Percentiles rank a stretch among this genome's conserved stretches.
phyloP scores from a whole-genome alignment of 768 basidiomycete genomes.

The Mycena chlorophos region DNA sequence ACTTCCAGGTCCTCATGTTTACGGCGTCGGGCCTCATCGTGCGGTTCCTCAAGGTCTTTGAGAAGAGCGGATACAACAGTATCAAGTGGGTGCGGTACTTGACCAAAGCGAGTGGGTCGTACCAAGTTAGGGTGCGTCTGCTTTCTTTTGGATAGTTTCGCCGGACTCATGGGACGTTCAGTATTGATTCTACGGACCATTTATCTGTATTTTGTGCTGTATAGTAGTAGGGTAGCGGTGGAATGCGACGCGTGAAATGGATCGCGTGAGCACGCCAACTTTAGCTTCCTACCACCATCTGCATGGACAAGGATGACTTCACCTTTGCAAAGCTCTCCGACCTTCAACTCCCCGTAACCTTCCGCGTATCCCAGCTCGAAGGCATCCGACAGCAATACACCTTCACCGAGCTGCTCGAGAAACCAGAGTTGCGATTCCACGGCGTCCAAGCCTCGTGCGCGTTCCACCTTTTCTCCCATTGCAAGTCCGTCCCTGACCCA shows the following conservation, averaged over 20 bases:
- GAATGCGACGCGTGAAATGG: too few species aligned
- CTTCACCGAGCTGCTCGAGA: conserved; percentile 79
- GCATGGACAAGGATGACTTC: conserved; percentile 72
- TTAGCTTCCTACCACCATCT: too few species aligned
- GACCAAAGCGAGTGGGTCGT: conserved; percentile 89
- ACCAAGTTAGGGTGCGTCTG: conserved; percentile 85
- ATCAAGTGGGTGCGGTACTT: conserved; percentile 96
- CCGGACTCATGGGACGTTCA: too few species aligned
- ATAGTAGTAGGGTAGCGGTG: too few species aligned
- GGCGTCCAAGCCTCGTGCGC: conserved; percentile 80
- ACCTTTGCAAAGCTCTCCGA: conserved; percentile 91
- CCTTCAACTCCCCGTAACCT: conserved; percentile 83
- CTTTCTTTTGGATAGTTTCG: neutral
- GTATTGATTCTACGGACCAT: too few species aligned
- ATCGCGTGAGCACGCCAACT: too few species aligned
- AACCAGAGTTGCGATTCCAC: conserved; percentile 79
- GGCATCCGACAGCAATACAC: conserved; percentile 71
- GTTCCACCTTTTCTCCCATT: conserved; percentile 10
- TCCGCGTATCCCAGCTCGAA: conserved; percentile 86
- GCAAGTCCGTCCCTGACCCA: conserved; percentile 13
- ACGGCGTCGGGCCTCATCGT: conserved; percentile 95
- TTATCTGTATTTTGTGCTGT: too few species aligned
- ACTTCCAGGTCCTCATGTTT: conserved; percentile 99
- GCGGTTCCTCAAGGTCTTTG: conserved; percentile 96
- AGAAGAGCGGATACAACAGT: conserved; percentile 91